Percentiles rank a stretch among this genome's conserved stretches.
Evolutionary conservation across 225 moss, liverwort and hornwort species (phyloP).

Genomic region (Straminergon stramineum): DNA sequence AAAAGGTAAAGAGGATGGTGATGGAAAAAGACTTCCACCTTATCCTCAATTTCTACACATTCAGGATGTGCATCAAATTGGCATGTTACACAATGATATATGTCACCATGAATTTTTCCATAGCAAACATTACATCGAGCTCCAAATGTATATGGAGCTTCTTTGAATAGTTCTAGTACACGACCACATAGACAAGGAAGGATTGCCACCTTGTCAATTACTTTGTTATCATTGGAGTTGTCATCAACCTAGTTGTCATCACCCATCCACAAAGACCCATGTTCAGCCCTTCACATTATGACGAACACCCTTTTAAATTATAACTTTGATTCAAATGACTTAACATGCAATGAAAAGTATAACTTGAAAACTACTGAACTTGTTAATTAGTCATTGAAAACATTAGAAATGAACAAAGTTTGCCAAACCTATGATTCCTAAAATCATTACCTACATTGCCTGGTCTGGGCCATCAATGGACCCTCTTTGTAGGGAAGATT

Average conservation of each 20-base stretch:
- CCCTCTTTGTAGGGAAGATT: neutral
- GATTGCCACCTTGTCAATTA: neutral
- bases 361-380: neutral
- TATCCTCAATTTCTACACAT: neutral
- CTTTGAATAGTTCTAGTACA: neutral
- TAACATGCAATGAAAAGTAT: neutral
- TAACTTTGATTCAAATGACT: neutral
- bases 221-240: accelerated
- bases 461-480: neutral
- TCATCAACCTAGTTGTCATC: neutral
- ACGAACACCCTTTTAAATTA: accelerated
- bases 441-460: accelerated
- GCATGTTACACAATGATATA: neutral
- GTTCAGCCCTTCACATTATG: accelerated
- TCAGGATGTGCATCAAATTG: neutral
- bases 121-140: accelerated
- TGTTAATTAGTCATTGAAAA: neutral
- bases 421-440: neutral
- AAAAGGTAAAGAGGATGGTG: neutral
- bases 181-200: neutral
- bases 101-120: accelerated
- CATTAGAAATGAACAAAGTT: too few species aligned
- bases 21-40: neutral
- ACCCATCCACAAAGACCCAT: neutral
- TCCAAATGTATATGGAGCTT: accelerated